These are phyloP conservation scores for Coemansia sp. DNA, from an alignment of 192 early-diverging fungal genomes.

Conservation along the genomic window DNA sequence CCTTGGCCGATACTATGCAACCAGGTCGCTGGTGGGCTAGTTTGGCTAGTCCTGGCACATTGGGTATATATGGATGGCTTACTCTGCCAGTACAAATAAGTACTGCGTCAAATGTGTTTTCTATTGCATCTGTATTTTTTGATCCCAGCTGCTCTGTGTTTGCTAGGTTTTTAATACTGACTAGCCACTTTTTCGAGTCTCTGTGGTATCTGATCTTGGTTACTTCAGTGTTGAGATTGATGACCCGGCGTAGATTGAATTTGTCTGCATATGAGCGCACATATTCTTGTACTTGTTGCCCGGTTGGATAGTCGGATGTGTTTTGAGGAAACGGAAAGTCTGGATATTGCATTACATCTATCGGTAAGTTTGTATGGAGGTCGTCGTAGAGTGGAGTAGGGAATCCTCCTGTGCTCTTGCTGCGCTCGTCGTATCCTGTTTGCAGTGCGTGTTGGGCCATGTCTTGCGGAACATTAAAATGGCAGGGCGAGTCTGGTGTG, in stretches of 20 bases:
- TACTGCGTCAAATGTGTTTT: conserved; percentile 49
- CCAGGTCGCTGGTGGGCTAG: not conserved
- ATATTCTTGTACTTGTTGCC: conserved; percentile 39
- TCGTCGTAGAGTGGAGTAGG: conserved; percentile 43
- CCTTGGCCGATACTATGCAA: conserved; percentile 17
- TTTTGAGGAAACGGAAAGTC: conserved; percentile 32
- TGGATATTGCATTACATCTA: conserved; percentile 51
- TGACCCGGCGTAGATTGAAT: conserved; percentile 8
- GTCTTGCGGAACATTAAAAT: conserved; percentile 34
- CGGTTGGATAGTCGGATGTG: conserved; percentile 43
- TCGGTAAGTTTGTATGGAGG: conserved; percentile 55
- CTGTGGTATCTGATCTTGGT: conserved; percentile 12
- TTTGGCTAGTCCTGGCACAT: conserved; percentile 30
- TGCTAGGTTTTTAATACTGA: too few species aligned
- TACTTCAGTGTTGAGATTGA: conserved; percentile 45
- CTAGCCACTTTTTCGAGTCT: conserved; percentile 22
- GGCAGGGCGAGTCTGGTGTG: conserved; percentile 26
- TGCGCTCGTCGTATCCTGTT: conserved; percentile 9
- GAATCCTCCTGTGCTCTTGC: conserved; percentile 11
- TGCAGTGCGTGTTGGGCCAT: not conserved
- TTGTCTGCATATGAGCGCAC: conserved; percentile 21
- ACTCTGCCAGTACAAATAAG: conserved; percentile 53
- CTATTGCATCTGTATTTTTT: too few species aligned
- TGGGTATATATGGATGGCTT: conserved; percentile 50
- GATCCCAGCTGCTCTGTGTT: too few species aligned